phyloP scores from a whole-genome alignment of 768 basidiomycete genomes.

The Lactifluus pinguis region DNA sequence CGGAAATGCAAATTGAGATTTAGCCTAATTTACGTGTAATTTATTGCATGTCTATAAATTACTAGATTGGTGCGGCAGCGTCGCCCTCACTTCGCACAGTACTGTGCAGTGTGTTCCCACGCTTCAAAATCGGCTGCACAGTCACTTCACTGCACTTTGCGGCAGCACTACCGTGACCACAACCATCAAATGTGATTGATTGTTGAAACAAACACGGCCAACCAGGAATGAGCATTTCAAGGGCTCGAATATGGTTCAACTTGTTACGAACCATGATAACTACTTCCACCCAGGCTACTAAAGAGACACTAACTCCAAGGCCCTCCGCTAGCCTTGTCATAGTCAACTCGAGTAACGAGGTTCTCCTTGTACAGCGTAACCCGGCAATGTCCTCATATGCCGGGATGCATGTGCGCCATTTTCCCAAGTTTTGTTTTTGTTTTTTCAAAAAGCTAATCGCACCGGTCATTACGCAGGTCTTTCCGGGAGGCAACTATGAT shows the following conservation, averaged over 20 bases:
- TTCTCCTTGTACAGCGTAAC: conserved; percentile 63
- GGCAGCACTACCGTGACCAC: too few relatives aligned
- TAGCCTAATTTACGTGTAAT: too few relatives aligned
- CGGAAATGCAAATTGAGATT: too few relatives aligned
- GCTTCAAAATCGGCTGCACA: too few relatives aligned
- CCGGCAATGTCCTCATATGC: conserved; percentile 54
- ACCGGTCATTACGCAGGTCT: conserved; percentile 39
- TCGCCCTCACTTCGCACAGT: too few relatives aligned
- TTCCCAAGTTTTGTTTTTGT: neutral
- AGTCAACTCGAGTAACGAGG: conserved; percentile 56
- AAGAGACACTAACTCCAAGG: conserved; percentile 32
- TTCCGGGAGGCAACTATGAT: conserved; percentile 69
- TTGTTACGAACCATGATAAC: conserved; percentile 1
- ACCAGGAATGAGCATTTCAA: neutral
- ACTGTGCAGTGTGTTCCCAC: too few relatives aligned
- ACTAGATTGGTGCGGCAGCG: too few relatives aligned
- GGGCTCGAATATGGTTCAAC: too few relatives aligned
- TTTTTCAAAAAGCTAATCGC: neutral
- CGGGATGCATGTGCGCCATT: conserved; percentile 50
- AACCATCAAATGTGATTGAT: too few relatives aligned
- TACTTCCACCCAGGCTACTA: neutral
- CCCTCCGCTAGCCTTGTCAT: conserved; percentile 62
- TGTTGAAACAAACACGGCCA: too few relatives aligned
- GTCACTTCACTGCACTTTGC: too few relatives aligned
- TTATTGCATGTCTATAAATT: too few relatives aligned